phyloP scores from a whole-genome alignment of 352 stramenopile genomes.

The Phytophthora boehmeriae region DNA sequence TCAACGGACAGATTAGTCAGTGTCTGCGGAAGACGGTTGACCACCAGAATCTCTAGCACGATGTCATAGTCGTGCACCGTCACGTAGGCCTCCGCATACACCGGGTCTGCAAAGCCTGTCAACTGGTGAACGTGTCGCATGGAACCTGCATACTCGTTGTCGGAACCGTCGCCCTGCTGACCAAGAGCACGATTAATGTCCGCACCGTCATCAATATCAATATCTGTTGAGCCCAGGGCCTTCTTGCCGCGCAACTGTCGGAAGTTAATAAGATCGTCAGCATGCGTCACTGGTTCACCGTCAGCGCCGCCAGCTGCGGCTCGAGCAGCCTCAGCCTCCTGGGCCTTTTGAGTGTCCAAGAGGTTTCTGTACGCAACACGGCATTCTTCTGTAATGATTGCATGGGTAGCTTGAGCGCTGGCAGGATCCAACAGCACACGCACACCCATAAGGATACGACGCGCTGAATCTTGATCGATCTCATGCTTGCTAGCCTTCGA shows the following conservation, averaged over 20 bases:
- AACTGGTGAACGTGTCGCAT: slow-evolving; percentile 98
- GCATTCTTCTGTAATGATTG: slow-evolving; percentile 85
- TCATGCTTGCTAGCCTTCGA: slow-evolving; percentile 82
- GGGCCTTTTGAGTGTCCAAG: slow-evolving; percentile 74
- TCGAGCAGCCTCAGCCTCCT: slow-evolving; percentile 62
- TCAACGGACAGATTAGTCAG: slow-evolving; percentile 99
- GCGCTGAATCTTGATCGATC: slow-evolving; percentile 94
- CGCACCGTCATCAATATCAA: slow-evolving; percentile 98
- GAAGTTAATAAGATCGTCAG: slow-evolving; percentile 98
- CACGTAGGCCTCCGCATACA: slow-evolving; percentile 99
- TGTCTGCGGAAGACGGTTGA: slow-evolving; percentile 98
- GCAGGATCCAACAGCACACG: slow-evolving; percentile 94
- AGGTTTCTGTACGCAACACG: slow-evolving; percentile 78
- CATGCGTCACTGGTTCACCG: slow-evolving; percentile 70
- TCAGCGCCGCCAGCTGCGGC: slow-evolving; percentile 38
- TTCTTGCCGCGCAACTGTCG: slow-evolving; percentile 95
- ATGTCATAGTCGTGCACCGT: slow-evolving; percentile 99
- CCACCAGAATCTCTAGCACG: slow-evolving; percentile 98
- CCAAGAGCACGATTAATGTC: slow-evolving; percentile 96
- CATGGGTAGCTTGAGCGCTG: slow-evolving; percentile 62
- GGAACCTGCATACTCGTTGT: slow-evolving; percentile 90
- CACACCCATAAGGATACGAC: slow-evolving; percentile 96
- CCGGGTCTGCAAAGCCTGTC: slow-evolving; percentile 98
- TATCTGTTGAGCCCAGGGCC: slow-evolving; percentile 92
- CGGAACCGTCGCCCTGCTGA: slow-evolving; percentile 66